phyloP scores from a whole-genome alignment of 2,329 filamentous ascomycete species.

The Alternaria solani region DNA sequence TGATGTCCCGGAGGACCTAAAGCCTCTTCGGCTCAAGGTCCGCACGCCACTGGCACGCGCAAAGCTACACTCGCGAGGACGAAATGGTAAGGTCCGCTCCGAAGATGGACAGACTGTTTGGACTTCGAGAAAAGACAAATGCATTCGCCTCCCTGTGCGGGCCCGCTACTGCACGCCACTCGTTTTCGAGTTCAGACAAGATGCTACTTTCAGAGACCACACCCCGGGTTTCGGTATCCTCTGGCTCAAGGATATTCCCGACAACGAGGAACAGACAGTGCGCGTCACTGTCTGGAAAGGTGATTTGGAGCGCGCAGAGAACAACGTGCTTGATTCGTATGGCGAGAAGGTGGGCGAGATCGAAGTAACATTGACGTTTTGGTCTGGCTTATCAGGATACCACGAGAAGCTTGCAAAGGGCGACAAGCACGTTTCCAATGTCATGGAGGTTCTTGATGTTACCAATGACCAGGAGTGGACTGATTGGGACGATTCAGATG shows the following conservation, averaged over 20 bases:
- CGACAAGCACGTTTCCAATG: constrained; percentile 63
- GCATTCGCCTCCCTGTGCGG: constrained; percentile 64
- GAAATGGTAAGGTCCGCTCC: constrained; percentile 36
- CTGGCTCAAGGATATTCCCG: constrained; percentile 74
- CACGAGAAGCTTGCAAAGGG: constrained; percentile 65
- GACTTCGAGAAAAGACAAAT: constrained; percentile 58
- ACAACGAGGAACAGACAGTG: constrained; percentile 69
- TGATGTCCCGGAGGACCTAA: constrained; percentile 59
- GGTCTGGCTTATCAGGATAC: constrained; percentile 67
- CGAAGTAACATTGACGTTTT: constrained; percentile 66
- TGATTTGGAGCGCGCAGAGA: constrained; percentile 64
- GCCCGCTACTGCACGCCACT: constrained; percentile 67
- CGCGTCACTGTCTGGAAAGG: constrained; percentile 72
- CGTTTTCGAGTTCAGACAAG: constrained; percentile 67
- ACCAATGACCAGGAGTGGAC: constrained; percentile 64
- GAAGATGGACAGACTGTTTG: constrained; percentile 58
- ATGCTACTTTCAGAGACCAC: constrained; percentile 61
- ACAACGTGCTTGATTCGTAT: constrained; percentile 57
- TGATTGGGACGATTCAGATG: constrained; percentile 38
- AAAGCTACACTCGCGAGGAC: constrained; percentile 63
- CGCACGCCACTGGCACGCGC: constrained; percentile 64
- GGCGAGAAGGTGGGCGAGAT: constrained; percentile 67
- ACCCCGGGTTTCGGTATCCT: constrained; percentile 69
- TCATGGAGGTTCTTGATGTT: constrained; percentile 71
- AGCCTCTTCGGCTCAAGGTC: constrained; percentile 65